These are phyloP conservation scores for Coccinonectria pachysandricola DNA, from an alignment of 2,329 filamentous ascomycete species.

Conservation along the genomic window DNA sequence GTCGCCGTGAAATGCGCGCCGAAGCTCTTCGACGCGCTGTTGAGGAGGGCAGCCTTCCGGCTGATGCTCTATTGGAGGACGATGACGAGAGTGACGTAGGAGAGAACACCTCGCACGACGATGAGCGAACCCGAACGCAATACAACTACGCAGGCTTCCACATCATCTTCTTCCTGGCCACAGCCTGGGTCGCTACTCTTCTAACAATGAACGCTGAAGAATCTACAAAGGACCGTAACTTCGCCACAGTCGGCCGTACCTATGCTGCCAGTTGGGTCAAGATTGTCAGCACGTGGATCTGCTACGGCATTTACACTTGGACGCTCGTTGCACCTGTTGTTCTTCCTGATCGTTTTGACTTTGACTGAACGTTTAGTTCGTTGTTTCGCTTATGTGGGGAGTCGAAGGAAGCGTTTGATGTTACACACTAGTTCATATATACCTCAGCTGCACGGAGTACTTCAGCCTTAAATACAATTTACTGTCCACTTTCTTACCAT, in stretches of 20 bases:
- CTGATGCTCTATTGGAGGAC: constrained; percentile 73
- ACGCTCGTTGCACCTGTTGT: constrained; percentile 79
- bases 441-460: too few relatives aligned
- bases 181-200: constrained; percentile 88
- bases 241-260: constrained; percentile 85
- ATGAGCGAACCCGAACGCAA: constrained; percentile 81
- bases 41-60: constrained; percentile 83
- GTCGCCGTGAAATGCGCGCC: constrained; percentile 81
- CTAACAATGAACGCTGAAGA: constrained; percentile 65
- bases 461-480: too few relatives aligned
- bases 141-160: constrained; percentile 97
- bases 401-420: constrained; percentile 9
- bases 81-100: constrained; percentile 57
- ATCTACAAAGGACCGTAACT: constrained; percentile 55
- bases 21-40: constrained; percentile 86
- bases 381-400: constrained; percentile 8
- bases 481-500: too few relatives aligned
- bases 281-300: constrained; percentile 95
- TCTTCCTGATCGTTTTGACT: constrained; percentile 76
- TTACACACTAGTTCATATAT: too few relatives aligned
- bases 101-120: constrained; percentile 60
- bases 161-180: constrained; percentile 93
- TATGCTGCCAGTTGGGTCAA: constrained; percentile 99
- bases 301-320: constrained; percentile 91
- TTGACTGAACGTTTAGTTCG: constrained; percentile 21